phyloP scores from a whole-genome alignment of 1,139 yeast species.

The Yamadazyma triangularis region DNA sequence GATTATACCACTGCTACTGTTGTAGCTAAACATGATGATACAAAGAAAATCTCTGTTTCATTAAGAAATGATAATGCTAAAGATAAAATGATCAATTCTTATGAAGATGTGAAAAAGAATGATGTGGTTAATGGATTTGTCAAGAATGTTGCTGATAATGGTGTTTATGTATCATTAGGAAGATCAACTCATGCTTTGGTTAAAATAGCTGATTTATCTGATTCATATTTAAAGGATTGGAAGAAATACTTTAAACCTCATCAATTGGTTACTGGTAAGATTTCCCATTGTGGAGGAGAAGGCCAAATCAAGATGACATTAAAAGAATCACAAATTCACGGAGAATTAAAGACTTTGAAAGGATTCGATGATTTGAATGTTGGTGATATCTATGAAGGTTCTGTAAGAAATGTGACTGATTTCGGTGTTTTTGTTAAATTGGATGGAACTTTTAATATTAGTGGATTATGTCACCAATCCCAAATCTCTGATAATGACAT shows the following conservation, averaged over 20 bases:
- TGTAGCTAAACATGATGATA: slow-evolving; percentile 49
- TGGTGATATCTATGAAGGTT: slow-evolving; percentile 75
- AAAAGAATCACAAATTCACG: slow-evolving; percentile 77
- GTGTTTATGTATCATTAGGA: slow-evolving; percentile 76
- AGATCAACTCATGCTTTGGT: slow-evolving; percentile 74
- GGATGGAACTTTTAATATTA: slow-evolving; percentile 67
- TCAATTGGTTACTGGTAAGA: slow-evolving; percentile 75
- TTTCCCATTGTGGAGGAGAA: slow-evolving; percentile 57
- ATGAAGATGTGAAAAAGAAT: slow-evolving; percentile 62
- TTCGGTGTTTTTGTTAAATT: slow-evolving; percentile 88
- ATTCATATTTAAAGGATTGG: slow-evolving; percentile 82
- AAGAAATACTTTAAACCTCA: slow-evolving; percentile 65
- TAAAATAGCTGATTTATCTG: slow-evolving; percentile 77
- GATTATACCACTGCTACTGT: slow-evolving; percentile 63
- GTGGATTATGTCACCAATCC: slow-evolving; percentile 85
- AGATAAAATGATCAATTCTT: slow-evolving; percentile 48
- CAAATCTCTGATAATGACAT: slow-evolving; percentile 71
- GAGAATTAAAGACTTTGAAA: slow-evolving; percentile 55
- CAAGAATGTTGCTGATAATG: slow-evolving; percentile 69
- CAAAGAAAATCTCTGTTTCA: slow-evolving; percentile 59
- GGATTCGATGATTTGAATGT: slow-evolving; percentile 60
- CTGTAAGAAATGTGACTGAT: slow-evolving; percentile 73
- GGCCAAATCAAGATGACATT: slow-evolving; percentile 71
- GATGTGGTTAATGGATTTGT: slow-evolving; percentile 76
- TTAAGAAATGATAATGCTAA: slow-evolving; percentile 51